Evolutionary conservation across 2,329 filamentous ascomycete genomes (phyloP).

Genomic region (Ophiostoma fasciatum): DNA sequence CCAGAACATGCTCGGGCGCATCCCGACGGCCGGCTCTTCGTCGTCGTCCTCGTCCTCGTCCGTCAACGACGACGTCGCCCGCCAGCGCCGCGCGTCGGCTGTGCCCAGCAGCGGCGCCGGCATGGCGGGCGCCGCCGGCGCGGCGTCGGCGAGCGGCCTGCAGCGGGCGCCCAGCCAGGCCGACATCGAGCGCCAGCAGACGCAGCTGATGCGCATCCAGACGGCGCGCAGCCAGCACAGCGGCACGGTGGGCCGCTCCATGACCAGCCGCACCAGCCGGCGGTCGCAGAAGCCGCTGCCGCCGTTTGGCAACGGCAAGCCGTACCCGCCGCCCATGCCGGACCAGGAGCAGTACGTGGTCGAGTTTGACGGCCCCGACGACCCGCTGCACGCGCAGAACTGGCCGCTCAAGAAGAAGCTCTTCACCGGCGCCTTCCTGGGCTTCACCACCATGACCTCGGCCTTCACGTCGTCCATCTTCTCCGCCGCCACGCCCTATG

Average conservation of each 20-base stretch:
- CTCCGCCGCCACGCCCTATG: conserved; percentile 44
- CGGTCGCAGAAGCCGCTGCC: conserved; percentile 46
- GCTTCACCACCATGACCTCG: conserved; percentile 56
- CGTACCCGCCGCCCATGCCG: conserved; percentile 55
- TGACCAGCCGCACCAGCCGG: conserved; percentile 23
- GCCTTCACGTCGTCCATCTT: conserved; percentile 66
- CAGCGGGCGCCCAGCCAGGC: conserved; percentile 47
- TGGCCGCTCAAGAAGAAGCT: conserved; percentile 72
- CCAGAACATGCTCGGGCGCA: conserved; percentile 42
- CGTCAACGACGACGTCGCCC: conserved; percentile 19
- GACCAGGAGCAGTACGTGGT: conserved; percentile 61
- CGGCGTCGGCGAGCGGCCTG: conserved; percentile 29
- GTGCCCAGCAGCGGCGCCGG: no score
- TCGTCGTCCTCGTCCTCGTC: conserved; percentile 35
- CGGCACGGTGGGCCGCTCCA: conserved; percentile 49
- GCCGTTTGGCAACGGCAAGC: conserved; percentile 57
- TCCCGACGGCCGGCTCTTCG: conserved; percentile 36
- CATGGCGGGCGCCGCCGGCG: conserved; percentile 15
- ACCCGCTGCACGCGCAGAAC: conserved; percentile 77
- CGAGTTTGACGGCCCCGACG: conserved; percentile 70
- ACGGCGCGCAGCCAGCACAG: conserved; percentile 57
- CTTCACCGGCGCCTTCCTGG: conserved; percentile 50
- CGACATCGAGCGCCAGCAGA: conserved; percentile 56
- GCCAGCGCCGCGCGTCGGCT: not conserved
- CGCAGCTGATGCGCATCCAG: conserved; percentile 55